Base-by-base conservation (phyloP, 441 rosid species). In the Euphorbia schlechtendalii region DNA sequence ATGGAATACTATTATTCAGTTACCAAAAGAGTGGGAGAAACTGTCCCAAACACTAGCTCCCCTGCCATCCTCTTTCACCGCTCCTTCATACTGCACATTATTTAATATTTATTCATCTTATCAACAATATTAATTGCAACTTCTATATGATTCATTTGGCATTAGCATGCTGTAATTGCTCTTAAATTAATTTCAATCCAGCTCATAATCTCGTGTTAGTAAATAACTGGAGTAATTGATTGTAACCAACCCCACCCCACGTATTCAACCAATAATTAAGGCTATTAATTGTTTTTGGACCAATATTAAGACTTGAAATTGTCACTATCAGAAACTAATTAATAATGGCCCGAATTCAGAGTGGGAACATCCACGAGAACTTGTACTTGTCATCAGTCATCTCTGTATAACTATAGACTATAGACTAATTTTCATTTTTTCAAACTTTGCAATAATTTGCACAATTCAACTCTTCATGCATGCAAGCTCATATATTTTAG, bases 11-110 rank as follows among this genome's bases (percentile, higher is more conserved):
- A 32, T 32, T 32, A 2, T 32, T 6, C 34, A 32, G 3, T 54
- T 79, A 83, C 92, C 97, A 61, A 71, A 82, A 67, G 84, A 55
- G 76, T 94, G 99, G 17, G 98, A 82, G 63, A 84, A 94, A 20
- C 71, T 77, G 78, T 92, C 98, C 99, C 99, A 95, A 51, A 92
- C 61, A 48, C 97, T 82, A 1, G 82, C 83, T 52, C 96, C 95
- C 70, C 97, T 86, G 28, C 97, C 99, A 7, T 79, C 97, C 71
- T 71, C 93, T 69, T 86, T 84, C 74, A 88, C 96, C 28, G 99
- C 99, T 67, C 99, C 99, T 70, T 95, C 99, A 32, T 85, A 74
- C 99, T 95, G 77, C 72, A 75, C 43, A 60, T 2, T n/a, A n/a
- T n/a, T n/a, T n/a, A n/a, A n/a, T 2, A 57, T 1, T 11, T 32